Evolutionary conservation across 2,329 filamentous ascomycete genomes (phyloP).

Genomic region (Penicillium sp.): DNA sequence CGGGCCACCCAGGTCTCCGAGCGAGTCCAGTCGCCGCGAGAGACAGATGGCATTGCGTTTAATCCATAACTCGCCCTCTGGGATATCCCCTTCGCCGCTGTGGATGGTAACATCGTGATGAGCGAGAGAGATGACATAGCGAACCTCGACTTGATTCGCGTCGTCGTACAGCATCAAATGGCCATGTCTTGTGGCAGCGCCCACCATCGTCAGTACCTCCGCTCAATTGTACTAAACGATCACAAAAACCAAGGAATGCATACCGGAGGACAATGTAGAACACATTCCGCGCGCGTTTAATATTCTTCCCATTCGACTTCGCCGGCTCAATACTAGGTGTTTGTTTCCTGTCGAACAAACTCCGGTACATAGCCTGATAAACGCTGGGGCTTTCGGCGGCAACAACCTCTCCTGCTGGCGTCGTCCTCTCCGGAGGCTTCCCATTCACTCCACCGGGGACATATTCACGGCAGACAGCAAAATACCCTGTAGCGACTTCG

Average conservation of each 20-base stretch:
- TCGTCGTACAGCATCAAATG: conserved; percentile 98
- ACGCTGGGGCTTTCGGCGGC: conserved; percentile 86
- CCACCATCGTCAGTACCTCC: conserved; percentile 22
- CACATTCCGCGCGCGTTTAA: conserved; percentile 74
- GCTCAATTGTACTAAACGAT: background rate
- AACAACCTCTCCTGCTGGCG: conserved; percentile 76
- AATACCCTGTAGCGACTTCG: conserved; percentile 87
- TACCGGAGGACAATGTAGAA: conserved; percentile 91
- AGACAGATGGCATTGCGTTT: conserved; percentile 89
- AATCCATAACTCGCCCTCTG: conserved; percentile 92
- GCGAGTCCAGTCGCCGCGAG: conserved; percentile 62
- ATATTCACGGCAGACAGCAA: conserved; percentile 93
- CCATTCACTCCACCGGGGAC: conserved; percentile 89
- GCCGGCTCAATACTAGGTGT: conserved; percentile 57
- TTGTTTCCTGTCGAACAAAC: conserved; percentile 83
- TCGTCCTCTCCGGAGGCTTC: conserved; percentile 84
- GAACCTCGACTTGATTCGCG: conserved; percentile 89
- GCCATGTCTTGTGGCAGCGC: conserved; percentile 66
- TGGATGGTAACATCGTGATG: conserved; percentile 83
- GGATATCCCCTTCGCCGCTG: conserved; percentile 75
- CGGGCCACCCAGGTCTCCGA: conserved; percentile 57
- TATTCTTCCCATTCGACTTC: conserved; percentile 53
- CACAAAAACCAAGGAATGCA: conserved; percentile 27
- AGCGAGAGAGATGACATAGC: conserved; percentile 90
- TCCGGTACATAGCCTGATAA: conserved; percentile 97